A percentile compares a stretch with the other conserved stretches of the same genome.
Conservation (phyloP, 2,329 filamentous ascomycete species). For the Xylaria sp. region DNA sequence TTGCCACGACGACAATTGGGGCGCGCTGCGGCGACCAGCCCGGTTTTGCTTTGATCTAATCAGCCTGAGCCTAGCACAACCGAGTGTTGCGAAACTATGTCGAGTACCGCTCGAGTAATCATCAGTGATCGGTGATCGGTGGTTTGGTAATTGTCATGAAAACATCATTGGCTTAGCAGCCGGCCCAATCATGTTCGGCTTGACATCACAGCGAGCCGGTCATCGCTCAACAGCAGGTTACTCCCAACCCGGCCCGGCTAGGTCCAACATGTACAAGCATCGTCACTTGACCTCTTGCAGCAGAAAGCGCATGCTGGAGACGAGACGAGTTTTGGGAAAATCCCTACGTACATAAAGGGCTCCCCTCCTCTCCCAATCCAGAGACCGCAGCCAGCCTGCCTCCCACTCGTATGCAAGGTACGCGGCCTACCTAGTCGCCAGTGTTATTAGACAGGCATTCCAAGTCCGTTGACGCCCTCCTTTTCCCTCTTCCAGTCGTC, state of each 20-base stretch:
- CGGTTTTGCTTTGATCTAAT: no score
- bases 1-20: no score
- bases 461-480: background rate
- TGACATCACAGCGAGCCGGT: conserved; percentile 30
- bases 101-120: background rate
- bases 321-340: background rate
- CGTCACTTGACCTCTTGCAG: conserved; percentile 27
- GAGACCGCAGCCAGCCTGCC: background rate
- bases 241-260: conserved; percentile 3
- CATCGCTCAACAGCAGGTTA: conserved; percentile 17
- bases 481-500: background rate
- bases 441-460: conserved; percentile 13
- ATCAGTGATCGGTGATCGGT: conserved; percentile 14
- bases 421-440: conserved; percentile 9
- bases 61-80: no score
- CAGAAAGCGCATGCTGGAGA: background rate
- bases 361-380: background rate
- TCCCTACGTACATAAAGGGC: conserved; percentile 16
- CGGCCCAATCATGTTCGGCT: conserved; percentile 25
- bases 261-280: conserved; percentile 19
- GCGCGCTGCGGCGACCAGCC: no score
- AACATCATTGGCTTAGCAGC: conserved; percentile 19
- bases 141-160: conserved; percentile 22
- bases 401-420: conserved; percentile 21
- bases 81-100: no score